Percentiles rank a stretch among this genome's conserved stretches.
phyloP scores from a whole-genome alignment of 1,284 basidiomycete genomes.

The Heliocybe sulcata region DNA sequence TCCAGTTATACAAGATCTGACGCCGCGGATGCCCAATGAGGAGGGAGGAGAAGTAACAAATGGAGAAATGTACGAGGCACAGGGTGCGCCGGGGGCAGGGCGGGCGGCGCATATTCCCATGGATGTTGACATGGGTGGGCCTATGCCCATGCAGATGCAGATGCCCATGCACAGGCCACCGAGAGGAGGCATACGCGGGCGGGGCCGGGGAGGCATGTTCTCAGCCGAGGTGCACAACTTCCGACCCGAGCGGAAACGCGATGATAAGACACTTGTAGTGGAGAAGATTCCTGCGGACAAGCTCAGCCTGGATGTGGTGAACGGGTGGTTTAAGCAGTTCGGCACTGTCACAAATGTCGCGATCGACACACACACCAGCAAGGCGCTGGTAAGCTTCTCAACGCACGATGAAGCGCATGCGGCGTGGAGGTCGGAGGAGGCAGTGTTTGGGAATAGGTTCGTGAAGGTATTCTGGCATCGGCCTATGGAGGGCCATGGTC shows the following conservation, averaged over 20 bases:
- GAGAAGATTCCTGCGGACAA: conserved; percentile 90
- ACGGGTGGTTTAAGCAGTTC: conserved; percentile 88
- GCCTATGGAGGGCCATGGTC: conserved; percentile 84
- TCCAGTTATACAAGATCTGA: conserved; percentile 74
- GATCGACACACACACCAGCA: conserved; percentile 65
- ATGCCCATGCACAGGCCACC: not conserved
- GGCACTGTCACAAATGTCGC: conserved; percentile 92
- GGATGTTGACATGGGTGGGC: conserved; percentile 1
- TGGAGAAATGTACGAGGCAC: conserved; percentile 5
- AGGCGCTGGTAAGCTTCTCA: conserved; percentile 85
- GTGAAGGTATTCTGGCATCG: conserved; percentile 94
- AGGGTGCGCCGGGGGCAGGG: not conserved
- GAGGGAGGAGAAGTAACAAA: conserved; percentile 9
- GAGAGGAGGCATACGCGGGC: not conserved
- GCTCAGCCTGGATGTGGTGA: conserved; percentile 73
- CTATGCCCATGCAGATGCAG: not conserved
- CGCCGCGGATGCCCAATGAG: conserved; percentile 38
- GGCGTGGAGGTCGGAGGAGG: conserved; percentile 90
- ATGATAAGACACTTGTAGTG: conserved; percentile 84
- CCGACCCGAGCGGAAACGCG: conserved; percentile 50
- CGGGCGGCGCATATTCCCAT: conserved; percentile 6
- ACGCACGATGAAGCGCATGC: conserved; percentile 81
- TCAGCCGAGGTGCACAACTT: conserved; percentile 1
- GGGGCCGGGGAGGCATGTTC: conserved; percentile 9
- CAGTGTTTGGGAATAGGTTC: conserved; percentile 90